These are phyloP conservation scores for Xylaria sp. DNA, from an alignment of 495 filamentous ascomycete species.

Conservation along the genomic window DNA sequence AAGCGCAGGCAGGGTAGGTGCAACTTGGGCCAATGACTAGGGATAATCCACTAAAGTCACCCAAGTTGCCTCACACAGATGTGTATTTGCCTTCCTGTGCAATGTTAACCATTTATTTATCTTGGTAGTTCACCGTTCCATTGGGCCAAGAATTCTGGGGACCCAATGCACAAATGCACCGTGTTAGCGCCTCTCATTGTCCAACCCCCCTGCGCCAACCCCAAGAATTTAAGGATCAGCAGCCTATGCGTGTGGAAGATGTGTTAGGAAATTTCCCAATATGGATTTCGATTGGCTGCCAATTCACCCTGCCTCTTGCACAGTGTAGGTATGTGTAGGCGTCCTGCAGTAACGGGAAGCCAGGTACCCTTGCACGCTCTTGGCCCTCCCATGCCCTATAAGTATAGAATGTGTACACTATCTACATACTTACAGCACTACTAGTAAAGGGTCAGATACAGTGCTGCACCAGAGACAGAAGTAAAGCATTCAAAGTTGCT, in stretches of 20 bases:
- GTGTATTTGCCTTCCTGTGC: slow-evolving; percentile 12
- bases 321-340: not conserved
- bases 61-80: slow-evolving; percentile 16
- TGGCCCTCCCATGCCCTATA: not conserved
- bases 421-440: too few relatives aligned
- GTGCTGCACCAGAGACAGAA: not conserved
- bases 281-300: slow-evolving; percentile 24
- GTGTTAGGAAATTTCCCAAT: slow-evolving; percentile 28
- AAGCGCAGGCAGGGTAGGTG: not conserved
- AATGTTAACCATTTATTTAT: slow-evolving; percentile 20
- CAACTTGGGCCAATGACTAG: slow-evolving; percentile 12
- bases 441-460: not conserved
- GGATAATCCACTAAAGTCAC: not conserved
- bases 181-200: slow-evolving; percentile 16
- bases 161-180: slow-evolving; percentile 1
- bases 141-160: not conserved
- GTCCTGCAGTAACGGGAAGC: not conserved
- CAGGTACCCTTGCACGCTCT: not conserved
- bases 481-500: too few relatives aligned
- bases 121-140: not conserved
- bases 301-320: slow-evolving; percentile 10
- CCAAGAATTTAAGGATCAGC: slow-evolving; percentile 8
- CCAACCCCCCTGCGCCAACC: slow-evolving; percentile 14
- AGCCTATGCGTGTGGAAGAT: not conserved
- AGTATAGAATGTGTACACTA: not conserved